These are phyloP conservation scores for Excoecaria agallocha DNA, from an alignment of 345 rosid genomes.

Conservation along the genomic window DNA sequence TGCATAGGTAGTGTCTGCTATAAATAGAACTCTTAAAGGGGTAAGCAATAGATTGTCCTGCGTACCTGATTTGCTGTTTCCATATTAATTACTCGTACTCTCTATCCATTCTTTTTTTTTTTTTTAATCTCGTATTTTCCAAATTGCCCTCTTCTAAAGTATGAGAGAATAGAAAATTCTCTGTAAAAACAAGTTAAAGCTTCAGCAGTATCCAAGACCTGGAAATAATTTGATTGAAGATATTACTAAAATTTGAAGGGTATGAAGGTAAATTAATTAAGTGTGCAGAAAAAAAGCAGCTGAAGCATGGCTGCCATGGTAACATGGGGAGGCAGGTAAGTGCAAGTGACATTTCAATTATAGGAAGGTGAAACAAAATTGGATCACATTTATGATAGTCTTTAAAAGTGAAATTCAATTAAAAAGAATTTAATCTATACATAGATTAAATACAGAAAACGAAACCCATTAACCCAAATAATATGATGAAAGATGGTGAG, in stretches of 20 bases:
- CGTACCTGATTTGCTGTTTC: neutral
- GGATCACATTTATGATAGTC: neutral
- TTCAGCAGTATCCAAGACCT: neutral
- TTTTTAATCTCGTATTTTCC: neutral
- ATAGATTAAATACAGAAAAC: no score
- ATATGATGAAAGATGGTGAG: neutral
- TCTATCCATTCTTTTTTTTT: no score
- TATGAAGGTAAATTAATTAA: neutral
- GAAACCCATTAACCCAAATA: neutral
- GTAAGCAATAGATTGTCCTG: neutral
- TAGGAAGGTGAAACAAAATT: neutral
- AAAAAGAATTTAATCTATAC: neutral
- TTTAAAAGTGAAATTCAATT: neutral
- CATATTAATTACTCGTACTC: neutral
- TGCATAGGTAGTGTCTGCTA: neutral
- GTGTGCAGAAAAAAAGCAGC: no score
- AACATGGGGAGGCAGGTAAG: constrained; percentile 1
- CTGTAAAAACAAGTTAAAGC: neutral
- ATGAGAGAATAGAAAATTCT: neutral
- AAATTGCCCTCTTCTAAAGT: neutral
- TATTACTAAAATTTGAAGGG: neutral
- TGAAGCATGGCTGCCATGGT: neutral
- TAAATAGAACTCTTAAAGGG: neutral
- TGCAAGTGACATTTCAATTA: neutral
- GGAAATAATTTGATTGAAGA: no score